phyloP scores from a whole-genome alignment of 78 protist species.

The Chrysochromulina tobinii region DNA sequence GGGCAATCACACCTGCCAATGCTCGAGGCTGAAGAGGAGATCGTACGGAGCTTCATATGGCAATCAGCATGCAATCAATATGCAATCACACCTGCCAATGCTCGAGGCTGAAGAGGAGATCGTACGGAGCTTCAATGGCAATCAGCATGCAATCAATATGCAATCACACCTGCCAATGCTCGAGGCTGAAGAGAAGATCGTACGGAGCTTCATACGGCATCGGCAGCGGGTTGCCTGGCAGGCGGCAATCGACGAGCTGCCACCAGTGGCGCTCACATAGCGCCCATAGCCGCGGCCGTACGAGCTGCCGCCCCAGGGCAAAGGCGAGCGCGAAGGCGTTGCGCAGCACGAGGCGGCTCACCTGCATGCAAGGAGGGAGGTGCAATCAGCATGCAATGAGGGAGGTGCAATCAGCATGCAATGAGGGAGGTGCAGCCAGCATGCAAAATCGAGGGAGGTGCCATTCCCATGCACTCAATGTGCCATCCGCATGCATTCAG shows the following conservation, averaged over 20 bases:
- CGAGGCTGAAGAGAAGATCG: neutral
- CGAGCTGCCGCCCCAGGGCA: neutral
- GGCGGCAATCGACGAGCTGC: neutral
- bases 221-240: neutral
- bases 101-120: neutral
- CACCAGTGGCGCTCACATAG: conserved; percentile 4
- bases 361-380: neutral
- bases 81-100: neutral
- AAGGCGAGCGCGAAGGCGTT: neutral
- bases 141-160: too few species aligned
- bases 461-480: too few species aligned
- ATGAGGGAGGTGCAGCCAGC: neutral
- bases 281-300: neutral
- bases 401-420: neutral
- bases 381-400: neutral
- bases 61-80: neutral
- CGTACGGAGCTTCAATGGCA: too few species aligned
- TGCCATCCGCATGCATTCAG: too few species aligned
- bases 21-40: neutral
- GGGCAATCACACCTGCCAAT: neutral
- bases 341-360: neutral
- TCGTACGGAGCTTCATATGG: neutral
- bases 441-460: too few species aligned
- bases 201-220: neutral
- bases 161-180: too few species aligned